Evolutionary conservation across 768 basidiomycete genomes (phyloP), one percentile per base, ranked within the genome.

Genomic region (Tylopilus plumbeoviolaceoides): DNA sequence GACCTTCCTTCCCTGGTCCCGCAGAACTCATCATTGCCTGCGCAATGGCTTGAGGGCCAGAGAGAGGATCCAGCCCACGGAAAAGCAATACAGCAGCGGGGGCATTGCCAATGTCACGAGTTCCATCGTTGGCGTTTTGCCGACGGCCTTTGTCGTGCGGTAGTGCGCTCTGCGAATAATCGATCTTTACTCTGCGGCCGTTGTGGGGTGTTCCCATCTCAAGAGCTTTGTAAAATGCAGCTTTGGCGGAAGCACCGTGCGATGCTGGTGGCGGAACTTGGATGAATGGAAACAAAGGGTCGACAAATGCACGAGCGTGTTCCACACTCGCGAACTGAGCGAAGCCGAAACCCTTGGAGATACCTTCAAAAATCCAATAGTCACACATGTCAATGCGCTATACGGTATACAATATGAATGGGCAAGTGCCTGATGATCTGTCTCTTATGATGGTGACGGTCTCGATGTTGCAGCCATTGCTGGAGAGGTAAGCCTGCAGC

Each of bases 381-480:
- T 77, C 75, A 78, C 66, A 71, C 75, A 84, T 70, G 86, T 89
- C 75, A 91, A 89, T 86, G 83, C 74, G 77, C 75, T 69, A 81
- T 74, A 77, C 73, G 73, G 47, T 72, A 72, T 74, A 73, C 72
- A 80, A 85, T 83, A 84, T 79, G 82, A 87, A 87, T 76, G 75
- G 86, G 83, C 80, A 89, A 89, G 82, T 86, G 86, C 94, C 94
- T 82, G 95, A 87, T 81, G 84, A 80, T 84, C 89, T 89, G 70
- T 98, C 95, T 78, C 90, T 85, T 70, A 98, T 95, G 62, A 98
- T 95, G 63, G 93, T 98, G 64, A 91, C 89, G 53, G 87, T 87
- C 74, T 91, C 89, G 63, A 90, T 76, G 68, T 75, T 81, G 75
- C 84, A 91, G 48, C 84, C 84, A 64, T 85, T 76, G 55, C 79